Evolutionary conservation across 305 asterid species (phyloP).

Genomic region (Withania somnifera): DNA sequence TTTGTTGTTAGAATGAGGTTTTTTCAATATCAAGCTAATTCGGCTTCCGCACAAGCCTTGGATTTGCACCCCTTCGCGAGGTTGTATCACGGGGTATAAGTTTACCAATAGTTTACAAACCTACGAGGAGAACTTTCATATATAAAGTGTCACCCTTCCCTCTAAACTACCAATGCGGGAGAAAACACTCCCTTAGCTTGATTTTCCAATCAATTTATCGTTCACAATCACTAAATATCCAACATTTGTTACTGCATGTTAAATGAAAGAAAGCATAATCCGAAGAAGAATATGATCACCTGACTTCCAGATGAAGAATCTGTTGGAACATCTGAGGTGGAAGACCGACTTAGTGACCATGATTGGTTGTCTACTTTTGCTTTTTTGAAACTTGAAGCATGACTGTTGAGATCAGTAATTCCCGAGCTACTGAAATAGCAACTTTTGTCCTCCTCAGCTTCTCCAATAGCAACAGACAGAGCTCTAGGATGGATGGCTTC

Average conservation of each 20-base stretch:
- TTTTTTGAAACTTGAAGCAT: slow-evolving; percentile 14
- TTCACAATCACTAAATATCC: too few species aligned
- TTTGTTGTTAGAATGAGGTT: too few species aligned
- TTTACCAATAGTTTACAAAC: too few species aligned
- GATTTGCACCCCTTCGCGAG: too few species aligned
- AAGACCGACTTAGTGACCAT: slow-evolving; percentile 19
- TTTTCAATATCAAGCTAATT: too few species aligned
- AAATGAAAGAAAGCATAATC: background rate
- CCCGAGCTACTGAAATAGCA: slow-evolving; percentile 29
- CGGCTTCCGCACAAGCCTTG: too few species aligned
- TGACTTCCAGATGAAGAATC: slow-evolving; percentile 27
- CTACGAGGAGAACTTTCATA: too few species aligned
- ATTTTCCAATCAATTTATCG: too few species aligned
- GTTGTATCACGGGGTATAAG: too few species aligned
- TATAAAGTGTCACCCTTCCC: too few species aligned
- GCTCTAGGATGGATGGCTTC: slow-evolving; percentile 15
- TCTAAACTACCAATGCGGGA: too few species aligned
- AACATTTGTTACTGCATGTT: background rate
- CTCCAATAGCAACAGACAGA: background rate
- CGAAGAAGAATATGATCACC: slow-evolving; percentile 24
- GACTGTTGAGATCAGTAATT: slow-evolving; percentile 2
- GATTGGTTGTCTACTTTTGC: slow-evolving; percentile 12
- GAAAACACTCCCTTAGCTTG: too few species aligned
- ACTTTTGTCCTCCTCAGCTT: slow-evolving; percentile 18
- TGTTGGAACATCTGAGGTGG: slow-evolving; percentile 24